Conservation (phyloP, 1,139 yeast genomes). For the Protomyces gravidus region DNA sequence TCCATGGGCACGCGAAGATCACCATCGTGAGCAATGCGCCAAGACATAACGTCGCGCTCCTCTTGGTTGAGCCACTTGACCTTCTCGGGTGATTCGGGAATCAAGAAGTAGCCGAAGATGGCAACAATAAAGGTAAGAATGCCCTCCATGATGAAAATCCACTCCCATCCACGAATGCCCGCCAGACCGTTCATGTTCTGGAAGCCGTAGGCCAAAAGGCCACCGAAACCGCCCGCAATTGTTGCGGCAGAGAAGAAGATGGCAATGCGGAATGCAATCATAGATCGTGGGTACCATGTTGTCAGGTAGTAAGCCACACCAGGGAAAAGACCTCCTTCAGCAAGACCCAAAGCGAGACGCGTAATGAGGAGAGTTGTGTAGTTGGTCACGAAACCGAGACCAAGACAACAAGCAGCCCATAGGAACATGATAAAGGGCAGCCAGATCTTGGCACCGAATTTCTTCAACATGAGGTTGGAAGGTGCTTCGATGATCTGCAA, state of each 20-base stretch:
- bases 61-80: slow-evolving; percentile 47
- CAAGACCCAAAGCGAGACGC: slow-evolving; percentile 54
- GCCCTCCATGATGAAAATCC: slow-evolving; percentile 64
- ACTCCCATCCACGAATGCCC: slow-evolving; percentile 47
- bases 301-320: slow-evolving; percentile 40
- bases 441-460: slow-evolving; percentile 62
- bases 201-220: slow-evolving; percentile 53
- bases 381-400: slow-evolving; percentile 56
- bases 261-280: slow-evolving; percentile 64
- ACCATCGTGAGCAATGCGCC: slow-evolving; percentile 18
- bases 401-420: slow-evolving; percentile 16
- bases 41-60: slow-evolving; percentile 37
- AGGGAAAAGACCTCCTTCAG: slow-evolving; percentile 62
- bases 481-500: slow-evolving; percentile 69
- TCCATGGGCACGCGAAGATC: background rate
- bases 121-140: slow-evolving; percentile 62
- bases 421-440: slow-evolving; percentile 32
- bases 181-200: slow-evolving; percentile 44
- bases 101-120: slow-evolving; percentile 55
- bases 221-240: slow-evolving; percentile 78
- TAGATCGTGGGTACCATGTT: slow-evolving; percentile 51
- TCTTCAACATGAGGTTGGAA: slow-evolving; percentile 59
- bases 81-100: slow-evolving; percentile 73
- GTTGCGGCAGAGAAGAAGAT: slow-evolving; percentile 66
- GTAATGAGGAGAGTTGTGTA: slow-evolving; percentile 58